Evolutionary conservation across 208 protist genomes (phyloP), one percentile per base, ranked within the genome.

Genomic region (Porcisia deanei): DNA sequence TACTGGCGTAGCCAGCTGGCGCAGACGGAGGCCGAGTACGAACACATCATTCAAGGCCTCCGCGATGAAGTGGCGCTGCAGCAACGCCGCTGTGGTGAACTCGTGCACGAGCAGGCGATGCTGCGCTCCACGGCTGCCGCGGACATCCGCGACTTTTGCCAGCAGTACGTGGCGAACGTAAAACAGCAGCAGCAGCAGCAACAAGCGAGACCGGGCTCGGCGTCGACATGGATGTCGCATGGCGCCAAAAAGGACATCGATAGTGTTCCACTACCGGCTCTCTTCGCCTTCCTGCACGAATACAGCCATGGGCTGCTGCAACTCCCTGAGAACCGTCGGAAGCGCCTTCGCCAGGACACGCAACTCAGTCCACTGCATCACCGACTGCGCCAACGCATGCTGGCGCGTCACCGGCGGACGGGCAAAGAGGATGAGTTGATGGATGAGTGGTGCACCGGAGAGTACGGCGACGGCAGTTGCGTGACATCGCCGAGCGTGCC

Each of bases 291-390:
- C 65, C 75, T 97, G 45, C 89, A 94, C 73, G 76, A 87, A 69
- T 95, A 95, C 85, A 97, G 89, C 63, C 85, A 91, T 55, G 93
- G 93, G 39, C 78, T 97, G 37, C 78, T 95, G 45, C 88, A 86
- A 18, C 71, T 75, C 30, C 78, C 80, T 30, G 83, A 91, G 63
- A 90, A 73, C 49, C 60, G 63, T 30, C 89, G 93, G 39, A 97
- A 97, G 80, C 88, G 92, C 25, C 58, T 80, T 20, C 89, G 90
- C 3, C 78, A 75, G 22, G 69, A 75, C 58, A 47, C 16, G 41
- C 61, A 52, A 53, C 43, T 68, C 39, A 73, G 43, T 58, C 65
- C 69, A 25, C 22, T 74, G 70, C 86, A 88, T 52, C 86, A 89
- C 49, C 83, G 90, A 6, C 78, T 94, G 55, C 83, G 86, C 39